These are phyloP conservation scores for Suhomyces pyralidae DNA, from an alignment of 805 yeast species.

Conservation along the genomic window DNA sequence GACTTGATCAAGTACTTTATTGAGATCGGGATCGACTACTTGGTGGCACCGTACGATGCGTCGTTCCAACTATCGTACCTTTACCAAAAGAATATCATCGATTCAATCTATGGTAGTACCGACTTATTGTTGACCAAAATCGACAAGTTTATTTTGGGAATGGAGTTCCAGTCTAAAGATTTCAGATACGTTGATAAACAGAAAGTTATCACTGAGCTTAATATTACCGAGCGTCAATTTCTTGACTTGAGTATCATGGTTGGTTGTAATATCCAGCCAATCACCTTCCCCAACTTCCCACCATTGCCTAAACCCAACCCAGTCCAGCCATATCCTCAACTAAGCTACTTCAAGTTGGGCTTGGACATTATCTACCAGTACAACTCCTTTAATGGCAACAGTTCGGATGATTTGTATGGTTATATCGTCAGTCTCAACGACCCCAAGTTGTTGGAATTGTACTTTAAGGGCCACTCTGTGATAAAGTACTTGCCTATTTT, in stretches of 20 bases:
- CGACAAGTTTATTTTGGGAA: slow-evolving; percentile 68
- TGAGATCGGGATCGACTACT: slow-evolving; percentile 54
- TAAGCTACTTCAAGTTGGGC: slow-evolving; percentile 39
- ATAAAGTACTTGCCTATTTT: slow-evolving; percentile 73
- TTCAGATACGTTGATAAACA: slow-evolving; percentile 64
- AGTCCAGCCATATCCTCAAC: slow-evolving; percentile 37
- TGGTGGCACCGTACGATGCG: slow-evolving; percentile 81
- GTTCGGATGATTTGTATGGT: slow-evolving; percentile 37
- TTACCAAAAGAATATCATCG: slow-evolving; percentile 52
- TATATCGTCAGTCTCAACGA: slow-evolving; percentile 46
- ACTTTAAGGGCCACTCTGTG: slow-evolving; percentile 66
- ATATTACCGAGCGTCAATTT: slow-evolving; percentile 62
- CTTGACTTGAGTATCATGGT: slow-evolving; percentile 72
- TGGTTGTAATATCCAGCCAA: slow-evolving; percentile 75
- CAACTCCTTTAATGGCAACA: slow-evolving; percentile 24
- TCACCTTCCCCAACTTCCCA: slow-evolving; percentile 53
- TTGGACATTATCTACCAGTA: slow-evolving; percentile 38
- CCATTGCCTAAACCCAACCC: slow-evolving; percentile 42
- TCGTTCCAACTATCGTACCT: slow-evolving; percentile 78
- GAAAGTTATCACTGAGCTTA: slow-evolving; percentile 58
- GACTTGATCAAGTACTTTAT: slow-evolving; percentile 59
- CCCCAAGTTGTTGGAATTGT: slow-evolving; percentile 45
- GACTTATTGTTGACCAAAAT: slow-evolving; percentile 66
- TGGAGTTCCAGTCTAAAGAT: slow-evolving; percentile 64
- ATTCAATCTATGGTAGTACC: slow-evolving; percentile 80